Evolutionary conservation across 108 stramenopile species (phyloP).

Genomic region (Chaetoceros tenuissimus): DNA sequence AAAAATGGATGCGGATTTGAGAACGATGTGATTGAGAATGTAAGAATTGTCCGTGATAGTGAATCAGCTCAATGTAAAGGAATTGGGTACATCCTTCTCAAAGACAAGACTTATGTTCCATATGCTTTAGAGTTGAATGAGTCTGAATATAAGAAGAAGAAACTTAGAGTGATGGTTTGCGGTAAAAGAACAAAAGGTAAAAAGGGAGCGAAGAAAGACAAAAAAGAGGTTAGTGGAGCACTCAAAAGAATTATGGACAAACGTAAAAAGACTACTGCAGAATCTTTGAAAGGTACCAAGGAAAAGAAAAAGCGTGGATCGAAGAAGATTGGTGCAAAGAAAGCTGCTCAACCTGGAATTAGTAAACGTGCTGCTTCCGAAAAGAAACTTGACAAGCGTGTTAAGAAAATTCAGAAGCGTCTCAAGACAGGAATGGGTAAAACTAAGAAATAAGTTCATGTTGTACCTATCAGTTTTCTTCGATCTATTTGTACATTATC

Average conservation of each 20-base stretch:
- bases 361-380: conserved; percentile 63
- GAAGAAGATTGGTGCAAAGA: conserved; percentile 8
- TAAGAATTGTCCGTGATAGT: conserved; percentile 72
- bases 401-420: conserved; percentile 69
- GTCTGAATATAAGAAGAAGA: conserved; percentile 49
- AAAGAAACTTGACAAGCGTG: conserved; percentile 51
- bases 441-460: conserved; percentile 19
- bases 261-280: conserved; percentile 26
- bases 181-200: conserved; percentile 65
- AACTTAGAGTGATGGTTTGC: conserved; percentile 64
- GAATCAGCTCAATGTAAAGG: conserved; percentile 73
- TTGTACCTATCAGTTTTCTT: neutral
- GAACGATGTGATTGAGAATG: conserved; percentile 38
- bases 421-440: conserved; percentile 73
- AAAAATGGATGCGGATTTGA: conserved; percentile 26
- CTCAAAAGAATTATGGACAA: conserved; percentile 34
- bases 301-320: conserved; percentile 14
- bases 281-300: conserved; percentile 7
- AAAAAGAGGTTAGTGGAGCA: conserved; percentile 22
- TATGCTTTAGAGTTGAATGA: conserved; percentile 55
- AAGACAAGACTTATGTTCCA: conserved; percentile 42
- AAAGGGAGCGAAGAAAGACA: conserved; percentile 12
- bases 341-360: conserved; percentile 30
- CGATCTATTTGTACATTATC: neutral
- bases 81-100: conserved; percentile 69